Conservation (phyloP, 495 filamentous ascomycete genomes). For the Haplographium delicatum region DNA sequence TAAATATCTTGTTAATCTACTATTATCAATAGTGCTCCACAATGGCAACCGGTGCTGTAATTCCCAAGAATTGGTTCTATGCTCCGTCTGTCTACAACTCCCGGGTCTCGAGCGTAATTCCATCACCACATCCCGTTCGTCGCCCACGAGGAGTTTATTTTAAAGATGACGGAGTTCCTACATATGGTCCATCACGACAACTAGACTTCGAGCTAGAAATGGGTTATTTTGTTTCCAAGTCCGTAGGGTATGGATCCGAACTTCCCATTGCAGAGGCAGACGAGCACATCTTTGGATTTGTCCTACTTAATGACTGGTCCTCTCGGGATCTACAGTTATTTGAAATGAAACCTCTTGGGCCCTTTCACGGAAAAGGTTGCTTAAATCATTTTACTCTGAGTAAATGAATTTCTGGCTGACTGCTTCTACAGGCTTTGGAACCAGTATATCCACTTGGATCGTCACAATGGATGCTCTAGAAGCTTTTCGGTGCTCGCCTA, state of each 20-base stretch:
- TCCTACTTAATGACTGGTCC: conserved; percentile 67
- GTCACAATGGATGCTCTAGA: conserved; percentile 64
- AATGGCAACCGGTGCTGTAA: background rate
- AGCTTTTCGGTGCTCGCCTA: conserved; percentile 44
- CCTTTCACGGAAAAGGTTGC: conserved; percentile 42
- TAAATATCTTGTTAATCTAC: background rate
- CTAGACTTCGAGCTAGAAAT: conserved; percentile 85
- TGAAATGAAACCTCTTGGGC: conserved; percentile 53
- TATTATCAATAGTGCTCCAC: too few relatives aligned
- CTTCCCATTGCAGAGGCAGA: conserved; percentile 48
- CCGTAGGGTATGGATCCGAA: conserved; percentile 53
- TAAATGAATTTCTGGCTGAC: too few relatives aligned
- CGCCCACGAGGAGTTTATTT: background rate
- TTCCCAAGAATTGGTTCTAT: conserved; percentile 31
- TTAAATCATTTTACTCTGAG: too few relatives aligned
- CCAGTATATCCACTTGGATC: conserved; percentile 69
- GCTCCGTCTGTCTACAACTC: conserved; percentile 81
- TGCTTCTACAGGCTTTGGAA: conserved; percentile 74
- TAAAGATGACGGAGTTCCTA: conserved; percentile 25
- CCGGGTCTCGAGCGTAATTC: conserved; percentile 66
- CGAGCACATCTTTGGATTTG: conserved; percentile 59
- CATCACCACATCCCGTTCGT: conserved; percentile 58
- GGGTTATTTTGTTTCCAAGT: conserved; percentile 66
- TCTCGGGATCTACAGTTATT: conserved; percentile 62
- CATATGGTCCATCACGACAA: conserved; percentile 56